phyloP scores from a whole-genome alignment of 2,329 filamentous ascomycete species.

The Xylaria sp. region DNA sequence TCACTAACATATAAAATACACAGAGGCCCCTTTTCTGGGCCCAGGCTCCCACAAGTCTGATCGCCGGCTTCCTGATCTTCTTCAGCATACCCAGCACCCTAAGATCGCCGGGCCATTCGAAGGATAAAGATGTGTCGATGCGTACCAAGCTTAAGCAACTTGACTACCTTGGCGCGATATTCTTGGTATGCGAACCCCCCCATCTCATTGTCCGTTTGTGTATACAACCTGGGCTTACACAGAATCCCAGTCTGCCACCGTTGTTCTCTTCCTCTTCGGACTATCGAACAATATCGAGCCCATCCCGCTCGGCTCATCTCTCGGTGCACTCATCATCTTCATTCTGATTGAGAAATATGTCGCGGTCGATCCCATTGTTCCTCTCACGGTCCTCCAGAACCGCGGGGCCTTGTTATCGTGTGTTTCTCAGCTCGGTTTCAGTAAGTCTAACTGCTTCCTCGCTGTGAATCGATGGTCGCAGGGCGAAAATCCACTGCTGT shows the following conservation, averaged over 20 bases:
- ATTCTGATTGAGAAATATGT: conserved; percentile 71
- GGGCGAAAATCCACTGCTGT: background rate
- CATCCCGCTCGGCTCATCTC: conserved; percentile 69
- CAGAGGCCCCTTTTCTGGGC: conserved; percentile 77
- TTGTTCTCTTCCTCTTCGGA: conserved; percentile 78
- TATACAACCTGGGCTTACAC: background rate
- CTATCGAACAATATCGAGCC: conserved; percentile 72
- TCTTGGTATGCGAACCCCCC: conserved; percentile 62
- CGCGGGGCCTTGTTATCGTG: conserved; percentile 79
- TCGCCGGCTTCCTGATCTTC: conserved; percentile 71
- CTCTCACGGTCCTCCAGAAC: conserved; percentile 74
- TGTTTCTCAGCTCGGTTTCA: conserved; percentile 78
- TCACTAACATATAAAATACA: conserved; percentile 36
- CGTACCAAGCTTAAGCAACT: conserved; percentile 70
- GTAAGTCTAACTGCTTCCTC: conserved; percentile 22
- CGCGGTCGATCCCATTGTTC: conserved; percentile 78
- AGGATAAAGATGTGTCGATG: conserved; percentile 53
- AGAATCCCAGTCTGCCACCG: conserved; percentile 63
- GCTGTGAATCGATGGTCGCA: background rate
- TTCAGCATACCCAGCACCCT: conserved; percentile 69
- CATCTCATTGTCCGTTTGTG: too few relatives aligned
- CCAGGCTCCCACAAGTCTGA: conserved; percentile 72
- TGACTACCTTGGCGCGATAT: conserved; percentile 78
- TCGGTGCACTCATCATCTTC: conserved; percentile 63
- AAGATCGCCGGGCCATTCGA: conserved; percentile 50